Conservation (phyloP, 23 red algal species). For the Gracilaria gracilis region DNA sequence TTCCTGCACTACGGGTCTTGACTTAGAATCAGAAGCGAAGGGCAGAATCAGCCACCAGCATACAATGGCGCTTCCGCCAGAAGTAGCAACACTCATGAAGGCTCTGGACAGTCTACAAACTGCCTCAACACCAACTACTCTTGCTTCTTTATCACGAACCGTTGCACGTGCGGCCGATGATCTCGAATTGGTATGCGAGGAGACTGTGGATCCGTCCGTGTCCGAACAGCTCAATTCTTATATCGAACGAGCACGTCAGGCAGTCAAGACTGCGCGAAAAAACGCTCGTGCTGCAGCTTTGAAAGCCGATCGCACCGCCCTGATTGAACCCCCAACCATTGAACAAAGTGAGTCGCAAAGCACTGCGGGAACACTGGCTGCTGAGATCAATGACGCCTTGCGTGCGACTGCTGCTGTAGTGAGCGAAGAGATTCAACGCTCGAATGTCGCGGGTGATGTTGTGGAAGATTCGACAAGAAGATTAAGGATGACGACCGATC, state of each 20-base stretch:
- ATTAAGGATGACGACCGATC: constrained; percentile 49
- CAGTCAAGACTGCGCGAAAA: constrained; percentile 37
- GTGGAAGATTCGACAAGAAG: constrained; percentile 53
- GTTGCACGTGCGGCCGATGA: constrained; percentile 61
- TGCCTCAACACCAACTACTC: constrained; percentile 10
- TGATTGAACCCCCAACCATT: background rate
- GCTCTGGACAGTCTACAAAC: background rate
- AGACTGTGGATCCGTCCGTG: constrained; percentile 21
- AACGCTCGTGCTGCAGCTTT: constrained; percentile 39
- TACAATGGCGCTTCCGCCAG: constrained; percentile 20
- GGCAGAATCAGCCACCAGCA: background rate
- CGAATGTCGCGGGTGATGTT: constrained; percentile 39
- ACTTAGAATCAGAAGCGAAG: too few species aligned
- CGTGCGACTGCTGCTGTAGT: constrained; percentile 49
- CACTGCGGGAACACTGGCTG: constrained; percentile 41
- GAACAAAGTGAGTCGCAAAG: background rate
- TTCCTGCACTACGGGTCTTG: too few species aligned
- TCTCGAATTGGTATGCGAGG: constrained; percentile 37
- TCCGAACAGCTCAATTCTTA: constrained; percentile 11
- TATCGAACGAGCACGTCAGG: constrained; percentile 24
- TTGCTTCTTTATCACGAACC: constrained; percentile 33
- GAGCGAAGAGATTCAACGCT: constrained; percentile 48
- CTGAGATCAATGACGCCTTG: constrained; percentile 60
- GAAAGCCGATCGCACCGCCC: constrained; percentile 29
- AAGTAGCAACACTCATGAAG: constrained; percentile 7